Base-by-base conservation (phyloP, 148 eudicot species). In the Nepenthes mirabilis region DNA sequence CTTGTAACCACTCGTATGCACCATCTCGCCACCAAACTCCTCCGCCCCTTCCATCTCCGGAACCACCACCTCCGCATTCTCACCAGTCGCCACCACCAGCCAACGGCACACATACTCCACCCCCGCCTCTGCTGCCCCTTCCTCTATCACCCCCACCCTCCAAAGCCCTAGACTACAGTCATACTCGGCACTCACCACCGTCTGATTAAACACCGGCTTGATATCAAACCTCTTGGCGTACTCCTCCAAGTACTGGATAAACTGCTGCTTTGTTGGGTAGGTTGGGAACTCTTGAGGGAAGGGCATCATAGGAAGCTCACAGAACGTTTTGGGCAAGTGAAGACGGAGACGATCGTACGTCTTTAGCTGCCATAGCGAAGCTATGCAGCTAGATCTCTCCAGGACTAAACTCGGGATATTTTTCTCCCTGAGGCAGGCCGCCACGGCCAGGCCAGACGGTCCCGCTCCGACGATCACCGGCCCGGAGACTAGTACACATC, bases 81-180 rank as follows among this genome's bases (percentile, higher is more conserved):
- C 97, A 0, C 97, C 97, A 0, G 88, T 87, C 6, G 97, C 97
- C 75, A 82, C 97, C 65, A 90, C 83, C 66, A 90, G 56, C 87
- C 87, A 82, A 66, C 85, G 55, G 11, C 76, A 62, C 11, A 82
- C 72, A 2, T 80, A 82, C 78, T 82, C 91, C 10, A 35, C 70
- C 35, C 13, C 70, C 47, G 34, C 71, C 59, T 35, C 70, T 23
- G 43, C 74, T 11, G 11, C 48, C 33, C n/a, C 5, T n/a, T 43
- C 68, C 55, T 8, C n/a, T 43, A 52, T 50, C 11, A 72, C 66
- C 55, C 57, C 67, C 51, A 82, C 78, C 36, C 88, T 56, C 91
- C 91, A 82, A 11, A 70, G 56, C 82, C 91, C 87, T 33, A 70
- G 37, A 2, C 67, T 50, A 32, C 49, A 51, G n/a, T 85, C 91